Evolutionary conservation across 1,284 basidiomycete species (phyloP).

Genomic region (Melampsora americana): DNA sequence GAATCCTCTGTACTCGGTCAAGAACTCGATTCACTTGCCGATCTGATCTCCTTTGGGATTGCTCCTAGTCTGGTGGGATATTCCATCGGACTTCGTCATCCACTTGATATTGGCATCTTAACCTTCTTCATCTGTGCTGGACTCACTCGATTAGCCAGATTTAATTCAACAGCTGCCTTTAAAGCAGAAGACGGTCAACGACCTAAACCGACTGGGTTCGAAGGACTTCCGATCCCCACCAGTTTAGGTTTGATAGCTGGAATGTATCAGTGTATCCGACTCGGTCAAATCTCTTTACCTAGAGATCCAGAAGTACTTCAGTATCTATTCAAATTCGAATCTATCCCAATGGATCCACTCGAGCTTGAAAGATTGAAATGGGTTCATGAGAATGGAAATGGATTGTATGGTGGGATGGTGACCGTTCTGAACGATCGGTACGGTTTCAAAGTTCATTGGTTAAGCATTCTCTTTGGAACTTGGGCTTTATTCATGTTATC

Average conservation of each 20-base stretch:
- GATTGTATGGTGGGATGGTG: slow-evolving; percentile 62
- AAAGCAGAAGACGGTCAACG: slow-evolving; percentile 81
- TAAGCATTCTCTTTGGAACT: slow-evolving; percentile 67
- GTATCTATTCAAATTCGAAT: neutral
- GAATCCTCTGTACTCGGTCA: slow-evolving; percentile 95
- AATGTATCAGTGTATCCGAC: slow-evolving; percentile 75
- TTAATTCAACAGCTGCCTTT: slow-evolving; percentile 95
- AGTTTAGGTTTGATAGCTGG: slow-evolving; percentile 75
- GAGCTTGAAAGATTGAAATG: slow-evolving; percentile 3
- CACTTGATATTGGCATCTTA: slow-evolving; percentile 80
- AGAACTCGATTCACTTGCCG: slow-evolving; percentile 93
- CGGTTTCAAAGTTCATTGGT: slow-evolving; percentile 75
- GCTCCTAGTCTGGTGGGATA: slow-evolving; percentile 91
- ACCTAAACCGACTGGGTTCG: slow-evolving; percentile 61
- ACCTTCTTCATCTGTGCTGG: slow-evolving; percentile 93
- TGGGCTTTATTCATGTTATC: slow-evolving; percentile 95
- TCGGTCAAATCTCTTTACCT: slow-evolving; percentile 79
- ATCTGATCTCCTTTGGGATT: slow-evolving; percentile 95
- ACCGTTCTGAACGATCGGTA: slow-evolving; percentile 58
- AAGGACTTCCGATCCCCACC: slow-evolving; percentile 94
- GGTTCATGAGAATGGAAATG: slow-evolving; percentile 18
- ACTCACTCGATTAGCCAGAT: slow-evolving; percentile 89
- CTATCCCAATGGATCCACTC: slow-evolving; percentile 60
- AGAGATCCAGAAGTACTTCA: slow-evolving; percentile 57
- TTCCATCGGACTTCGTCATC: slow-evolving; percentile 80